phyloP scores from a whole-genome alignment of 2,329 filamentous ascomycete genomes.

The Rhinocladiella mackenziei region DNA sequence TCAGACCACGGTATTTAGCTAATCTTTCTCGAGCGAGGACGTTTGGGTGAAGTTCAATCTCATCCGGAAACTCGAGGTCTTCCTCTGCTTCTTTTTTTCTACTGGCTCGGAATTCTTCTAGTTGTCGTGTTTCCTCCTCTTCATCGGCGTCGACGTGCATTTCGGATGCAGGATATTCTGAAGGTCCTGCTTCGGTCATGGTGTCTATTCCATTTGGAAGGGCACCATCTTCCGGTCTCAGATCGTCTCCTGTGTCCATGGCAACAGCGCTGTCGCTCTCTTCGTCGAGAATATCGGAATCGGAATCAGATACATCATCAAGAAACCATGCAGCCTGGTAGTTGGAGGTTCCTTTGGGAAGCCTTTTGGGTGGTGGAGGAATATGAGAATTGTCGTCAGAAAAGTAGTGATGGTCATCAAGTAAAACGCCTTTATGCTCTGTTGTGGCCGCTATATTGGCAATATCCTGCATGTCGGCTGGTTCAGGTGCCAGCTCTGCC shows the following conservation, averaged over 20 bases:
- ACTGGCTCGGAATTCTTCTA: slow-evolving; percentile 74
- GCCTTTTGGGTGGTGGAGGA: slow-evolving; percentile 61
- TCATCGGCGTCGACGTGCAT: slow-evolving; percentile 77
- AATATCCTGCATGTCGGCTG: slow-evolving; percentile 70
- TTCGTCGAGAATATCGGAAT: slow-evolving; percentile 75
- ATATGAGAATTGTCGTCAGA: slow-evolving; percentile 72
- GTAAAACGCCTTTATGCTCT: slow-evolving; percentile 76
- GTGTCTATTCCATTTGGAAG: slow-evolving; percentile 52
- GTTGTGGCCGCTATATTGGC: slow-evolving; percentile 51
- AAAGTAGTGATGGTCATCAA: slow-evolving; percentile 98
- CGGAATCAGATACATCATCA: slow-evolving; percentile 74
- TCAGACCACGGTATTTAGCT: slow-evolving; percentile 81
- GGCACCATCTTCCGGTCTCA: slow-evolving; percentile 74
- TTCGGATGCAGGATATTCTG: slow-evolving; percentile 91
- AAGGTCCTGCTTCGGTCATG: slow-evolving; percentile 72
- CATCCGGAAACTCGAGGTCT: slow-evolving; percentile 92
- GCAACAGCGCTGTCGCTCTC: slow-evolving; percentile 53
- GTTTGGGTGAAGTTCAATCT: slow-evolving; percentile 88
- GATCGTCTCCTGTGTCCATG: slow-evolving; percentile 49
- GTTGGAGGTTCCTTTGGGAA: slow-evolving; percentile 86
- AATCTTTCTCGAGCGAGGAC: slow-evolving; percentile 82
- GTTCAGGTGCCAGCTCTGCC: slow-evolving; percentile 79
- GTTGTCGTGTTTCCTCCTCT: slow-evolving; percentile 76
- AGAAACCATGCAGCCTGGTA: slow-evolving; percentile 96
- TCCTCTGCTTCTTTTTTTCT: slow-evolving; percentile 79